Percentiles rank a stretch among this genome's conserved stretches.
Conservation (phyloP, 768 basidiomycete genomes). For the Boletus vinaceobasis region DNA sequence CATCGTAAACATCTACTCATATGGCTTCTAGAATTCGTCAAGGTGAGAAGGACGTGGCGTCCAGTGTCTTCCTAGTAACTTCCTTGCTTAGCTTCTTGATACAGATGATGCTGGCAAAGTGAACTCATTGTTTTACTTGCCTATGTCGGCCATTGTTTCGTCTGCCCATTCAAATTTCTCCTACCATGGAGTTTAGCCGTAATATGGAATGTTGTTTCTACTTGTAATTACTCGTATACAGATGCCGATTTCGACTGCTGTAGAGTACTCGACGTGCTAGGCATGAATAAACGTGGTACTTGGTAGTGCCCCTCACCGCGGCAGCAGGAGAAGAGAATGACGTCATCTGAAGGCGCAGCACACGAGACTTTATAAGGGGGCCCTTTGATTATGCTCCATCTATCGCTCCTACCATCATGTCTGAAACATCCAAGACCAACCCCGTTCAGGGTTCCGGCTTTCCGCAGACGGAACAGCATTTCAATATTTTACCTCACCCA, state of each 20-base stretch:
- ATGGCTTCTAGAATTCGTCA: constrained; percentile 63
- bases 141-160: constrained; percentile 12
- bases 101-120: constrained; percentile 77
- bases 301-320: background rate
- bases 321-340: constrained; percentile 8
- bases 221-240: constrained; percentile 9
- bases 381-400: background rate
- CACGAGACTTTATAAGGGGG: background rate
- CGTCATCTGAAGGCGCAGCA: constrained; percentile 13
- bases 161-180: constrained; percentile 2
- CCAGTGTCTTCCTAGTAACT: constrained; percentile 1
- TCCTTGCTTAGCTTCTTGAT: constrained; percentile 11
- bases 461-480: constrained; percentile 36
- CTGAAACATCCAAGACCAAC: constrained; percentile 10
- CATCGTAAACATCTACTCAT: background rate
- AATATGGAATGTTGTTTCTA: background rate
- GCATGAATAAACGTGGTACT: background rate
- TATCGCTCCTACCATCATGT: constrained; percentile 9
- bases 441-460: background rate
- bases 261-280: background rate
- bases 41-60: constrained; percentile 38
- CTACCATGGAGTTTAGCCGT: background rate
- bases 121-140: constrained; percentile 21
- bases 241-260: background rate
- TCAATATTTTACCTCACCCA: constrained; percentile 58